Percentiles rank a stretch among this genome's conserved stretches.
Evolutionary conservation across 768 basidiomycete species (phyloP).

Genomic region (Pulveroboletus ravenelii): DNA sequence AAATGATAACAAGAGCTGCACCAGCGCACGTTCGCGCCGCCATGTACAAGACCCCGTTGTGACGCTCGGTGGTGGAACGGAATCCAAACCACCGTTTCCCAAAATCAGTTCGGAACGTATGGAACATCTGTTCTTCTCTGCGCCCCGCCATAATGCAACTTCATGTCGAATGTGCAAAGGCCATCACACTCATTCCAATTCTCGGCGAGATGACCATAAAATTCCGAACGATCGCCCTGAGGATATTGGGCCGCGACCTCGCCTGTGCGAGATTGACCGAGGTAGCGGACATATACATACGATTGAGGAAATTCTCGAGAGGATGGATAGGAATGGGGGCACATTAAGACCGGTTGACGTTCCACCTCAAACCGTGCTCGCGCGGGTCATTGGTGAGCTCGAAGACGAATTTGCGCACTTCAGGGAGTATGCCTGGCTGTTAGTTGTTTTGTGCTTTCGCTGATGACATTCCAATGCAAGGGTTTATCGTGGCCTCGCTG

Average conservation of each 20-base stretch:
- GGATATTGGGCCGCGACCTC: neutral
- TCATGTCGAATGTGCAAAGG: constrained; percentile 64
- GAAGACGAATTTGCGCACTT: constrained; percentile 96
- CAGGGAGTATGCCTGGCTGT: constrained; percentile 62
- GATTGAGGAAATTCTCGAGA: constrained; percentile 25
- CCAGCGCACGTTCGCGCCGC: neutral
- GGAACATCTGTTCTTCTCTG: constrained; percentile 77
- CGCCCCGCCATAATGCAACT: constrained; percentile 67
- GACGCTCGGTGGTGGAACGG: constrained; percentile 27
- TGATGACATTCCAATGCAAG: constrained; percentile 38
- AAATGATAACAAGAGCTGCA: constrained; percentile 2
- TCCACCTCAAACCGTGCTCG: constrained; percentile 85
- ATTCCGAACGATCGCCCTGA: neutral
- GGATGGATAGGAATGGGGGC: constrained; percentile 23
- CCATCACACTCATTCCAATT: constrained; percentile 44
- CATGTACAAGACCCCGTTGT: constrained; percentile 1
- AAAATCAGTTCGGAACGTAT: constrained; percentile 74
- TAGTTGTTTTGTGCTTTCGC: neutral
- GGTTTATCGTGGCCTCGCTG: constrained; percentile 85
- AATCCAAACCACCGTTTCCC: constrained; percentile 58
- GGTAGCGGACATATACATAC: constrained; percentile 7
- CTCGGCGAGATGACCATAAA: constrained; percentile 31
- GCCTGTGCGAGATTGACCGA: constrained; percentile 1
- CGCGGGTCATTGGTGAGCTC: constrained; percentile 77
- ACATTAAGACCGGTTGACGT: constrained; percentile 32